These are phyloP conservation scores for Aspergillus nomiae DNA, from an alignment of 2,329 filamentous ascomycete genomes.

Conservation along the genomic window DNA sequence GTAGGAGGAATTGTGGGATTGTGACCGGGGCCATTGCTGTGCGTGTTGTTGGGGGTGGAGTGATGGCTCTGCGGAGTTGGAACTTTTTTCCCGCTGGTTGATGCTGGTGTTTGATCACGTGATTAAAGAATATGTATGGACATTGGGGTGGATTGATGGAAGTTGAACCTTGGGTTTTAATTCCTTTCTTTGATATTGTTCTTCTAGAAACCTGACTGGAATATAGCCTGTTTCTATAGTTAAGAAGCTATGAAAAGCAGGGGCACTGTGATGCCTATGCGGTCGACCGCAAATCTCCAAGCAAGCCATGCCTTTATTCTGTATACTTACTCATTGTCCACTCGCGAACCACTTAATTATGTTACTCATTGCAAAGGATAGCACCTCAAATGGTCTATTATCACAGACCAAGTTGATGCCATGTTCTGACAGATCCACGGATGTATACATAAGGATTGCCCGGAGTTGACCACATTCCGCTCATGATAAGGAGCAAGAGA, in stretches of 20 bases:
- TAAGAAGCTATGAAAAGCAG: not conserved
- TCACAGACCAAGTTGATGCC: not conserved
- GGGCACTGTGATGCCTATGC: not conserved
- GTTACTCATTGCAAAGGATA: not conserved
- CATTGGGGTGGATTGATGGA: not conserved
- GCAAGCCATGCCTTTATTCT: not conserved
- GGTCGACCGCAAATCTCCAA: not conserved
- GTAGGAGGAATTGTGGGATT: constrained; percentile 70
- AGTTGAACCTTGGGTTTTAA: not conserved
- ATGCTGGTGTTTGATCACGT: not conserved
- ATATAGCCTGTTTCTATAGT: not conserved
- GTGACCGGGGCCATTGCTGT: constrained; percentile 22
- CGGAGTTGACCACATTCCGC: not conserved
- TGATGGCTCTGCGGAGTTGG: constrained; percentile 10
- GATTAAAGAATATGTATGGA: not conserved
- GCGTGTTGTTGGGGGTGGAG: constrained; percentile 7
- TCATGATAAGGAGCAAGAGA: not conserved
- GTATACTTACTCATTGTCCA: not conserved
- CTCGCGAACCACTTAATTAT: not conserved
- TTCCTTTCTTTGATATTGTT: not conserved
- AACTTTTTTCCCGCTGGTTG: not conserved
- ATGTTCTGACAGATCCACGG: not conserved
- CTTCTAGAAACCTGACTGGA: not conserved
- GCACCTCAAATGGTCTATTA: not conserved
- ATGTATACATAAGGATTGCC: not conserved